Evolutionary conservation across 306 rosid species (phyloP), one percentile per base, ranked within the genome.

Genomic region (Dalbergia cultrata): DNA sequence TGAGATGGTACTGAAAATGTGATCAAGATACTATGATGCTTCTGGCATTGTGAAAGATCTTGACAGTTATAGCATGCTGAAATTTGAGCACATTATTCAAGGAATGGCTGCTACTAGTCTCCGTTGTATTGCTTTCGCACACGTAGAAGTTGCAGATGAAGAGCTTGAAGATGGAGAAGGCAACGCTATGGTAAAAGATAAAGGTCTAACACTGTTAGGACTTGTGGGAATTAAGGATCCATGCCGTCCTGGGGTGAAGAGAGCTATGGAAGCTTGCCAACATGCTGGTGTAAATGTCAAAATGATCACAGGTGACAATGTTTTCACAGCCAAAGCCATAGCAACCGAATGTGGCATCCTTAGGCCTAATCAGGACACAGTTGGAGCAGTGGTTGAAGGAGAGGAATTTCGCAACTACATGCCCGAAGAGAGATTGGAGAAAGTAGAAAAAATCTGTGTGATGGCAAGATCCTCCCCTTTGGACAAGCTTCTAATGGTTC

Each of bases 381-480:
- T 0, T 7, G 82, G 78, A 33, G 74, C 58, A 72, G 82, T 82
- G 19, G 39, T 82, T 37, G 85, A 82, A 76, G 85, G 85, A 7
- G 85, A 82, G 80, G 80, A 81, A 12, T 81, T 81, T 47, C 80
- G 76, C 34, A 81, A 82, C 56, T 82, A 69, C 81, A 82, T 82
- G 17, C 68, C 8, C 0, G 78, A 82, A 18, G 85, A 82, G 31
- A 82, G 85, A 4, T 22, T 82, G 47, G 74, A 82, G 43, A 82
- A 76, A 34, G 85, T 82, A 16, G 85, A 82, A 1, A 82, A 70
- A 26, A 82, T 82, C 6, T 76, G 85, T 33, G 85, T 82, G 74
- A 76, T 82, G 85, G 85, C 85, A 31, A 82, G 85, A 19, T 82
- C 85, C 7, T 82, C 85, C 69, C 85, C 85, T 16, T 82, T 82